Base-by-base conservation (phyloP, 257 asterid genomes). In the Eucommia ulmoides region DNA sequence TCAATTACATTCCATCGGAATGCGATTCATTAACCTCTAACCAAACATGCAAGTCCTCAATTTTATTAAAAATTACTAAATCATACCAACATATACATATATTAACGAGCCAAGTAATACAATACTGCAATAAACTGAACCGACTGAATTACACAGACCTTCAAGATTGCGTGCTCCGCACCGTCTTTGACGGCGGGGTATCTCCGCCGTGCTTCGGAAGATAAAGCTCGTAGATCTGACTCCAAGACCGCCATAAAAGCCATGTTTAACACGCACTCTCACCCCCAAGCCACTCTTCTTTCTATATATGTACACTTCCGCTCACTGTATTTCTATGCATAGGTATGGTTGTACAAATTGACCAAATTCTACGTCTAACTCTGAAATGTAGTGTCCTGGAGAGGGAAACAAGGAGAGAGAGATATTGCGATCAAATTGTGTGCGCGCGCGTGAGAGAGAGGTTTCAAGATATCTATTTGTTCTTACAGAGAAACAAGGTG, bases 141-240 rank as follows among this genome's bases (percentile, higher is more conserved):
- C 0, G 15, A 42, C 19, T 15, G 2, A 17, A 18, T 7, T 42
- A 3, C 45, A 38, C 0, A 8, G 26, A 85, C 98, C 94, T 89
- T 89, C 49, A 89, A 53, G 51, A 85, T 89, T 33, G 96, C 98
- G 63, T 89, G 96, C 55, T 89, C 98, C 17, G 98, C 98, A 50
- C 94, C 98, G 76, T 89, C 98, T 65, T 89, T 89, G 61, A 89
- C 82, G 64, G 92, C 67, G 60, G 98, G 96, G 52, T 82, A 76
- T 53, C 96, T 96, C 64, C 98, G 94, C 68, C 98, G 98, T 67
- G 98, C 80, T 80, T 89, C 98, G 19, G 84, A 71, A 2, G 98
- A 89, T 53, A 89, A 94, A 61, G 96, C 91, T 69, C 98, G 76
- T 41, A 89, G 94, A 85, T 89, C 98, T 60, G 96, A 76, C 83